Conservation (phyloP, 345 rosid species). For the Lagerstroemia speciosa region DNA sequence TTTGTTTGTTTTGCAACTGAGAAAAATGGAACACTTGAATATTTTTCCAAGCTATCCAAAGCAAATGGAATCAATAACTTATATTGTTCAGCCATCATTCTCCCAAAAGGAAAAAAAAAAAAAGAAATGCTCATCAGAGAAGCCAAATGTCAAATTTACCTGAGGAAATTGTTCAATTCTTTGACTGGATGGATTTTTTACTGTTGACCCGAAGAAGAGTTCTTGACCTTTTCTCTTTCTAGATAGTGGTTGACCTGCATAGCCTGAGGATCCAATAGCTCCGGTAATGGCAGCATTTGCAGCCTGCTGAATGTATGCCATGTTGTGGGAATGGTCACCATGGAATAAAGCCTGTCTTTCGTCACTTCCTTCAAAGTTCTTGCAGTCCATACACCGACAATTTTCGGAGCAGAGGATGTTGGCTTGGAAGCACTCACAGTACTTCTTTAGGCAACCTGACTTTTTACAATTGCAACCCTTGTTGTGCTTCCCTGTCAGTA, state of each 20-base stretch:
- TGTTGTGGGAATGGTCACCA: constrained; percentile 77
- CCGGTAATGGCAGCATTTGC: constrained; percentile 99
- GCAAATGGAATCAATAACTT: background rate
- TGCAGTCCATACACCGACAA: constrained; percentile 96
- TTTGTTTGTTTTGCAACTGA: background rate
- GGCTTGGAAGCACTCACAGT: constrained; percentile 98
- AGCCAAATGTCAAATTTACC: constrained; percentile 26
- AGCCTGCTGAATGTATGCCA: constrained; percentile 89
- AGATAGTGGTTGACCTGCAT: constrained; percentile 59
- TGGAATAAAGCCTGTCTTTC: constrained; percentile 95
- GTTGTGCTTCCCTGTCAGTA: constrained; percentile 78
- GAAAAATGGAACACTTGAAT: background rate
- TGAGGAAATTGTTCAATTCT: constrained; percentile 62
- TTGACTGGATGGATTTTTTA: constrained; percentile 52
- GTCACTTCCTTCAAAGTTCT: constrained; percentile 94
- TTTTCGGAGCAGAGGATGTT: constrained; percentile 95
- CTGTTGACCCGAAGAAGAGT: constrained; percentile 44
- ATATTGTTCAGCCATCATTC: background rate
- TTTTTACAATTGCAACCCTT: constrained; percentile 99
- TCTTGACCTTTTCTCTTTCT: constrained; percentile 87
- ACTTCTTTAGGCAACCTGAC: constrained; percentile 96
- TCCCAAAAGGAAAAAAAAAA: no score
- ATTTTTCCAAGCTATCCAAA: background rate
- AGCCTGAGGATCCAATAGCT: constrained; percentile 93
- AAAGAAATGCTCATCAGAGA: no score